Base-by-base conservation (phyloP, 1,139 yeast species). In the Protomyces inouyei region DNA sequence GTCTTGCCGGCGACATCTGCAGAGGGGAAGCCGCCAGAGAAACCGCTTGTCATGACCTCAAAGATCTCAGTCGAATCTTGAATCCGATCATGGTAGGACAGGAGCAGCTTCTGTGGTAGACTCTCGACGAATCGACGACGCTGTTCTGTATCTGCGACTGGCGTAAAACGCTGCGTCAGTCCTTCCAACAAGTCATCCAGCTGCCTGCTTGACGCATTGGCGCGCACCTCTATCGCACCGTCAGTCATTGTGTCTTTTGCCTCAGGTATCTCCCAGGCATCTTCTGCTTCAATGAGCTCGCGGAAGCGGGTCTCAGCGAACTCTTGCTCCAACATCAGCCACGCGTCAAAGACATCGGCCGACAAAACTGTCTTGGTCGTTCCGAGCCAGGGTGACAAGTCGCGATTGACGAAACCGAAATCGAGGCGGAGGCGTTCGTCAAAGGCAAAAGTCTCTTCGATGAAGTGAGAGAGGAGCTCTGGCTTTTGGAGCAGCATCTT, bases 41-140 rank as follows among this genome's bases (percentile, higher is more conserved):
- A 66, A 48, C 74, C 68, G 66, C 75, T 83, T 72, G 79, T 80
- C 61, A 77, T 72, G 12, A 80, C 83, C 59, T 79, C 81, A 68
- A 83, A 79, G 6, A 81, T 80, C 65, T 78, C 76, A 64, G 81
- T 77, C 16, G 83, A 78, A 52, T 78, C 78, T 23, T 77, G 73
- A 21, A 90, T 73, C 37, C 81, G 78, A 3, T 80, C 81, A 65
- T 80, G 80, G 71, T 88, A 91, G 51, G 77, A 77, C 65, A 86
- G 87, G 28, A 90, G 73, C 54, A 91, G 73, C 38, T 79, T 79
- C 57, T 90, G 74, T 72, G 90, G 96, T 45, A 90, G 84, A 32
- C 83, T 84, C 9, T 88, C 83, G 35, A 88, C 82, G 65, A 86
- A 86, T 70, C 83, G 82, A 64, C 88, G 77, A 71, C 90, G 89